Evolutionary conservation across 352 stramenopile genomes (phyloP), one percentile per base, ranked within the genome.

Genomic region (Thalassiosira sp.): DNA sequence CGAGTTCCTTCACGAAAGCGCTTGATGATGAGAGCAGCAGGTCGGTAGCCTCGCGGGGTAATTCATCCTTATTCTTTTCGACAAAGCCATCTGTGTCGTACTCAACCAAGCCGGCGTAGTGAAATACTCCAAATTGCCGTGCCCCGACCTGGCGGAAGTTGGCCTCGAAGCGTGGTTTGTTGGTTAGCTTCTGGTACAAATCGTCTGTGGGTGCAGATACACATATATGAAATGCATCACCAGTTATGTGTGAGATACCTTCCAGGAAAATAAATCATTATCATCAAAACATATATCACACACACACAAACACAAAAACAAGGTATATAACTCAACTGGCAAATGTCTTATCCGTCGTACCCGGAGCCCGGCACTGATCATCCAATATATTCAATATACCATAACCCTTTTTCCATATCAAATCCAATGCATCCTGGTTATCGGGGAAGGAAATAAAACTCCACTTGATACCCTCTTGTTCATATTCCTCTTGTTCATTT

Each of bases 401-500:
- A 35, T 76, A 81, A 33, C 88, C 73, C 51, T 91, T 91, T 51
- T 84, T 81, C 65, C 98, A 95, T 65, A 99, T 98, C 20, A 98
- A 89, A 57, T 98, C 95, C 8, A 99, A 89, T 67, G 97, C 98
- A 70, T 98, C 96, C 71, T 98, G 95, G 88, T 99, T 99, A 74
- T 99, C 97, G 42, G 97, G 96, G 78, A 98, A 99, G 68, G 35
- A 45, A 72, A 99, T 98, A 84, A 98, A 98, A 68, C 97, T 95
- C 96, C 95, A 99, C 72, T 97, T 89, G 69, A 99, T 97, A 0
- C 95, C 95, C 90, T 99, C 97, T 8, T 93, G 88, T 63, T 98
- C 91, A 84, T 99, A 99, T 85, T 99, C 96, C 60, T 98, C 96
- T 84, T 99, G 96, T 59, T 99, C 96, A 33, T 96, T 93, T 85